Evolutionary conservation across 306 rosid genomes (phyloP).

Genomic region (Vigna unguiculata): DNA sequence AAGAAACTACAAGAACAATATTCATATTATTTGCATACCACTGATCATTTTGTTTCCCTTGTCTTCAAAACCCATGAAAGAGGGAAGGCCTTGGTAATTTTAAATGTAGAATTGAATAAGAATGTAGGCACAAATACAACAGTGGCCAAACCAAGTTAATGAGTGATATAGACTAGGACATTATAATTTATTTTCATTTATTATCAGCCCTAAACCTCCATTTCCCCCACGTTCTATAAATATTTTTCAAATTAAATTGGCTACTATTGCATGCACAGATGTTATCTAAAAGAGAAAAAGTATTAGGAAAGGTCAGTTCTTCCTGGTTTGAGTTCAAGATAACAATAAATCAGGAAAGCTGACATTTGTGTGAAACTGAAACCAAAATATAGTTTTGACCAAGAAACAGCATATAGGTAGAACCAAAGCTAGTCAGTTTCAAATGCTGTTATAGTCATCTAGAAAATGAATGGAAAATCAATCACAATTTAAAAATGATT

Average conservation of each 20-base stretch:
- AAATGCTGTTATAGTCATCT: conserved; percentile 12
- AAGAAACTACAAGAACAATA: conserved; percentile 1
- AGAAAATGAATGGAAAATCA: conserved; percentile 29
- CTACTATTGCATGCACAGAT: conserved; percentile 12
- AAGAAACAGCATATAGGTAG: conserved; percentile 20
- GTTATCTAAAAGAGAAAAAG: conserved; percentile 12
- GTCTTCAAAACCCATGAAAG: conserved; percentile 7
- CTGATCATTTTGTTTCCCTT: background rate
- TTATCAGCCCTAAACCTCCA: too few species aligned
- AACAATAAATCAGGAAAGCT: conserved; percentile 29
- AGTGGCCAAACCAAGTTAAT: background rate
- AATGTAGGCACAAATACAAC: conserved; percentile 6
- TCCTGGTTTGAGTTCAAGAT: conserved; percentile 29
- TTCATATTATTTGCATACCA: conserved; percentile 30
- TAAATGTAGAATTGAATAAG: conserved; percentile 29
- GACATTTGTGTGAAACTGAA: conserved; percentile 1
- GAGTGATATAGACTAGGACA: background rate
- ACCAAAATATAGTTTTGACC: conserved; percentile 16
- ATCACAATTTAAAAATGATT: background rate
- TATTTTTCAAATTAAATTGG: conserved; percentile 15
- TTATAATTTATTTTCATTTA: background rate
- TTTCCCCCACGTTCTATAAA: background rate
- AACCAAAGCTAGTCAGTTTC: conserved; percentile 24
- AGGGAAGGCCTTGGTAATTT: conserved; percentile 27
- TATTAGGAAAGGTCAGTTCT: conserved; percentile 15